phyloP scores from a whole-genome alignment of 768 basidiomycete genomes.

The Trametopsis cervina region DNA sequence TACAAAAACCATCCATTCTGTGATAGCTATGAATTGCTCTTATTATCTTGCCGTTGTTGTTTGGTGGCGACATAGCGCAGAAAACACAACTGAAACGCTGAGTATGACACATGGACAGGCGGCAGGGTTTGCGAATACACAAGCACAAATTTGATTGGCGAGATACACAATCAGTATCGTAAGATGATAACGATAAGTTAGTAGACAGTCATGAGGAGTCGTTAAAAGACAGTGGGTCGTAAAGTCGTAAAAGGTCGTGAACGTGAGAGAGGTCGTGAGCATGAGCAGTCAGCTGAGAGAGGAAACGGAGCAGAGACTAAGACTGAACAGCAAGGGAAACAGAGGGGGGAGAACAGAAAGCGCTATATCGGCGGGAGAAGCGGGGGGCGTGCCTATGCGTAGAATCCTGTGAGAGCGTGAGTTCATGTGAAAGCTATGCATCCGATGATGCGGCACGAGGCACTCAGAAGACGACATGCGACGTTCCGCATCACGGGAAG shows the following conservation, averaged over 20 bases:
- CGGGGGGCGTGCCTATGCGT: slow-evolving; percentile 4
- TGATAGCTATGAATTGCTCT: too few species aligned
- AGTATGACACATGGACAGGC: neutral
- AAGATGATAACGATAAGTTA: slow-evolving; percentile 21
- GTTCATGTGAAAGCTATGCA: slow-evolving; percentile 1
- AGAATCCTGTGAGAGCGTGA: slow-evolving; percentile 9
- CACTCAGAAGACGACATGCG: slow-evolving; percentile 3
- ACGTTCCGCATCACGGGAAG: slow-evolving; percentile 5
- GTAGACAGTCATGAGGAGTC: slow-evolving; percentile 3
- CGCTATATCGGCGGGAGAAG: too few species aligned
- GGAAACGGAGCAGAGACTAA: too few species aligned
- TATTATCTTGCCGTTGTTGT: too few species aligned
- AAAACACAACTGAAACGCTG: neutral
- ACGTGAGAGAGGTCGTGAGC: slow-evolving; percentile 15
- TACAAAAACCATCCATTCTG: too few species aligned
- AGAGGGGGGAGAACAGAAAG: slow-evolving; percentile 11
- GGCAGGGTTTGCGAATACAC: neutral
- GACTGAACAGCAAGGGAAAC: too few species aligned
- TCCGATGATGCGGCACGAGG: slow-evolving; percentile 3
- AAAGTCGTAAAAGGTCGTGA: slow-evolving; percentile 23
- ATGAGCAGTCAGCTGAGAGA: slow-evolving; percentile 10
- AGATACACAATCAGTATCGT: slow-evolving; percentile 11
- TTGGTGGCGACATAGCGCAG: too few species aligned
- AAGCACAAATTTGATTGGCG: slow-evolving; percentile 2
- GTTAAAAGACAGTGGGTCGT: slow-evolving; percentile 9